A percentile compares a stretch with the other conserved stretches of the same genome.
These are phyloP conservation scores for Fusarium sp. DNA, from an alignment of 2,329 filamentous ascomycete species.

Conservation along the genomic window DNA sequence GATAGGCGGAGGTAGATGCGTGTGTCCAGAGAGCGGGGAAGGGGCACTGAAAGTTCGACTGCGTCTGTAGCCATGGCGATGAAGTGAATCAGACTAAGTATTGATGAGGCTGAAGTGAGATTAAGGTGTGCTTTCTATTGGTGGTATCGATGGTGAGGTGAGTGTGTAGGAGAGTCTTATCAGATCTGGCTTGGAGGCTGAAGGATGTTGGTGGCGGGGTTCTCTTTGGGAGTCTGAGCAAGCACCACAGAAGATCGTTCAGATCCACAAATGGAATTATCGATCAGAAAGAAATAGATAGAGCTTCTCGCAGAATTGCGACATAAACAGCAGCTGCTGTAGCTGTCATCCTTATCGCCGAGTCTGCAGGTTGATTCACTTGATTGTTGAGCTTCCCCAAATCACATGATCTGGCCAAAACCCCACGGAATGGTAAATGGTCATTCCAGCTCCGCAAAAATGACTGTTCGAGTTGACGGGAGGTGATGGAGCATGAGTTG, in stretches of 20 bases:
- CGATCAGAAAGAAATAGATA: background rate
- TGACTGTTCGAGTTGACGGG: constrained; percentile 8
- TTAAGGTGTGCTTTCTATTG: background rate
- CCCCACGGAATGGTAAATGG: constrained; percentile 23
- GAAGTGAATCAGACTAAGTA: background rate
- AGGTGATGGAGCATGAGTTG: constrained; percentile 11
- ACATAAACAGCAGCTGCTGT: background rate
- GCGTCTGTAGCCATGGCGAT: constrained; percentile 43
- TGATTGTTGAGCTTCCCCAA: constrained; percentile 3
- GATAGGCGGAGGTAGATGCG: constrained; percentile 71
- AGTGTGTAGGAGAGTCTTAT: background rate
- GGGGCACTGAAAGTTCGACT: constrained; percentile 66
- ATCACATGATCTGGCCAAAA: constrained; percentile 36
- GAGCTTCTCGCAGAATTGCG: background rate
- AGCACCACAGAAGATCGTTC: background rate
- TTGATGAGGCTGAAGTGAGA: background rate
- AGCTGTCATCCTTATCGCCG: background rate
- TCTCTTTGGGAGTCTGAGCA: background rate
- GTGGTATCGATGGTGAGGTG: background rate
- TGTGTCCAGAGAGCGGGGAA: constrained; percentile 70
- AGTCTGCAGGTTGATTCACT: background rate
- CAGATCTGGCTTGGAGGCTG: background rate
- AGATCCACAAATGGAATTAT: background rate
- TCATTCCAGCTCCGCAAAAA: constrained; percentile 27
- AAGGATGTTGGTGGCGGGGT: background rate